Percentiles rank a stretch among this genome's conserved stretches.
phyloP scores from a whole-genome alignment of 192 early-diverging fungal species.

The Entomortierella chlamydospora region DNA sequence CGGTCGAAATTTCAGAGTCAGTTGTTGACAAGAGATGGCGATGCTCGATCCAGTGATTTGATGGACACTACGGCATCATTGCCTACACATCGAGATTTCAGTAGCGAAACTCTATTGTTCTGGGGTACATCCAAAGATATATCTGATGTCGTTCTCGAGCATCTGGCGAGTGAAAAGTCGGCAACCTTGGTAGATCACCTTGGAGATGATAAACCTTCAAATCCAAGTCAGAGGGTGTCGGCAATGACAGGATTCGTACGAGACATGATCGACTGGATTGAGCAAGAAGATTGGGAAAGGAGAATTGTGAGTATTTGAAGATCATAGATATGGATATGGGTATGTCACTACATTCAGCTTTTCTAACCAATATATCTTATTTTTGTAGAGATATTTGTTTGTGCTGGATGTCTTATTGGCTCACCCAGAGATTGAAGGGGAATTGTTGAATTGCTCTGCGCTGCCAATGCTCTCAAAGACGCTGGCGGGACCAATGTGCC shows the following conservation, averaged over 20 bases:
- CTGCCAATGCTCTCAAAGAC: slow-evolving; percentile 26
- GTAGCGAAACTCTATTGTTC: neutral
- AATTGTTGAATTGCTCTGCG: slow-evolving; percentile 12
- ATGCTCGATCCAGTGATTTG: neutral
- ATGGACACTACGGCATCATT: neutral
- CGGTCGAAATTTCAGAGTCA: slow-evolving; percentile 15
- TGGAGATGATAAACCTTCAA: neutral
- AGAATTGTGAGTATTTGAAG: slow-evolving; percentile 21
- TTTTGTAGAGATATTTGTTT: slow-evolving; percentile 30
- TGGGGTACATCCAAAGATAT: slow-evolving; percentile 31
- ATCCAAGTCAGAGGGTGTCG: neutral
- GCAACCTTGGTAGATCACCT: neutral
- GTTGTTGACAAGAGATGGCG: neutral
- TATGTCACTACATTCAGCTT: neutral
- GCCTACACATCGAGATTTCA: neutral
- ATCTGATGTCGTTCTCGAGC: slow-evolving; percentile 16
- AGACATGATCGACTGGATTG: slow-evolving; percentile 48
- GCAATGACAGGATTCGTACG: slow-evolving; percentile 30
- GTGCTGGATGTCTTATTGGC: slow-evolving; percentile 27
- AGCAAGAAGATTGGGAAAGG: slow-evolving; percentile 45
- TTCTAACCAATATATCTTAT: neutral
- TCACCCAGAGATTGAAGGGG: neutral
- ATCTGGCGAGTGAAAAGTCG: slow-evolving; percentile 8
- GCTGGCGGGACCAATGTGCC: slow-evolving; percentile 11
- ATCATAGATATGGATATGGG: too few species aligned